Base-by-base conservation (phyloP, 495 filamentous ascomycete genomes). In the Bathelium albidoporum region DNA sequence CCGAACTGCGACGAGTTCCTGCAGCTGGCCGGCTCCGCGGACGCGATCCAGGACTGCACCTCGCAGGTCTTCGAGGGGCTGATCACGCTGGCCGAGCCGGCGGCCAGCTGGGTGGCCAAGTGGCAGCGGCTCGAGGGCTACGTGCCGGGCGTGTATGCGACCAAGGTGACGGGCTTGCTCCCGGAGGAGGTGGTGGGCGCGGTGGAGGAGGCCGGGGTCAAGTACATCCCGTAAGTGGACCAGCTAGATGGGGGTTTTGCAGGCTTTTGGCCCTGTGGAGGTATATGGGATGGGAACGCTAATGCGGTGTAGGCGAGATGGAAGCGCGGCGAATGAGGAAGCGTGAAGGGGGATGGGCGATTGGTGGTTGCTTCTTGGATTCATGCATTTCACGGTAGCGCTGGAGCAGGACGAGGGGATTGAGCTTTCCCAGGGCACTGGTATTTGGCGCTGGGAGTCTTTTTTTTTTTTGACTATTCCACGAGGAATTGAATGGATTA, bases 1-100 rank as follows among this genome's bases (percentile, higher is more conserved):
- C 94, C 94, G 41, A 98, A 98, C 78, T 98, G 94, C 81, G 91
- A 96, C 70, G 85, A 85, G 55, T 89, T 94, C 77, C 85, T 97
- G 55, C 83, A 89, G 71, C 86, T 97, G 68, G 80, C 82, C 63
- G 87, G 87, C 69, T 88, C 86, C 68, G 74, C 78, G 58, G 94
- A 98, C 64, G 81, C 83, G 20, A 88, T 97, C 71, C 82, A 89
- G 70, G 90, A 92, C 76, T 96, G 91, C 83, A 98, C 94, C 31
- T 96, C 91, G 0, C 87, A 90, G 69, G 91, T 96, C 63, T 98
- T 89, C 71, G 93, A 98, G 72, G 93, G 93, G 11, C 73, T 97
- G 61, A 88, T 96, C 64, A 81, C 87, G 16, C 78, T 96, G 26
- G 81, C 85, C n/a, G 84, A 95, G 65, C 90, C 91, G 9, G 74